phyloP scores from a whole-genome alignment of 2,329 filamentous ascomycete genomes.

The Esteya vermicola region DNA sequence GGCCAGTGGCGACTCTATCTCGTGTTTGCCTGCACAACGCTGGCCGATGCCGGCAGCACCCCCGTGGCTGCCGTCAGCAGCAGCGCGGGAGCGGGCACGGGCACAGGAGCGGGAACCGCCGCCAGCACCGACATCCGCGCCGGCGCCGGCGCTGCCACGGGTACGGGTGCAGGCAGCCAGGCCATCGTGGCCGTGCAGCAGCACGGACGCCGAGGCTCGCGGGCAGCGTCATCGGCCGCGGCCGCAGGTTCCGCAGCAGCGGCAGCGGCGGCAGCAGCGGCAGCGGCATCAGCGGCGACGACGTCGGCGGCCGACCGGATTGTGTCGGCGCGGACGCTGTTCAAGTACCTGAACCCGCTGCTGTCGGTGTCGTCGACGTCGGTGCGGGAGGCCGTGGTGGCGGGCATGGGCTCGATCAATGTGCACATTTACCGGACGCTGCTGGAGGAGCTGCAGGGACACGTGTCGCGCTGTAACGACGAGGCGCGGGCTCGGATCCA shows the following conservation, averaged over 20 bases:
- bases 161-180: no score
- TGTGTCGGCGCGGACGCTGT: slow-evolving; percentile 74
- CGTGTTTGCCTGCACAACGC: slow-evolving; percentile 90
- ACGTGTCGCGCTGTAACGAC: slow-evolving; percentile 73
- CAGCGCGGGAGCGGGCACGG: neutral
- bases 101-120: no score
- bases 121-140: no score
- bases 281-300: no score
- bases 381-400: slow-evolving; percentile 79
- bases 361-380: slow-evolving; percentile 66
- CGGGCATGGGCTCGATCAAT: slow-evolving; percentile 88
- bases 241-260: no score
- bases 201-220: no score
- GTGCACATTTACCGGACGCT: slow-evolving; percentile 83
- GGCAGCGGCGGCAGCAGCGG: neutral
- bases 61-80: no score
- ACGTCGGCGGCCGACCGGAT: slow-evolving; percentile 62
- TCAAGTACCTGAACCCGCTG: slow-evolving; percentile 82
- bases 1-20: slow-evolving; percentile 98
- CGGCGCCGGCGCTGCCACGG: no score
- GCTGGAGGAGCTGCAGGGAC: slow-evolving; percentile 77
- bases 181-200: no score
- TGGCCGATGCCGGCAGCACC: slow-evolving; percentile 47
- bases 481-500: slow-evolving; percentile 80
- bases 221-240: no score